Evolutionary conservation across 805 yeast species (phyloP).

Genomic region (Wickerhamomyces bovis): DNA sequence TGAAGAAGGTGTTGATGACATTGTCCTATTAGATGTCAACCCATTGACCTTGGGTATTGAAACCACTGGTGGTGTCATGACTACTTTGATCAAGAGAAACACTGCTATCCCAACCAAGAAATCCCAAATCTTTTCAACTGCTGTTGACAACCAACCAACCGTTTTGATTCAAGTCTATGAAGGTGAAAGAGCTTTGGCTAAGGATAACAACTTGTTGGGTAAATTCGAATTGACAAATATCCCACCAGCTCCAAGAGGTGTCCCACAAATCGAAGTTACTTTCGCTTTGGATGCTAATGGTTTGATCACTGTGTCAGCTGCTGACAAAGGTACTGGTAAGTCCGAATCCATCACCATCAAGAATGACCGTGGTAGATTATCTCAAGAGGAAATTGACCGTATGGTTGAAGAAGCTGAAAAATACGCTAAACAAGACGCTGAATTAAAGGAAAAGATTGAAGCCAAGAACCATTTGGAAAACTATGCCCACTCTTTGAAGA

Average conservation of each 20-base stretch:
- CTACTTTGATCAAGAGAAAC: slow-evolving; percentile 89
- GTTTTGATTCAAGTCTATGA: slow-evolving; percentile 90
- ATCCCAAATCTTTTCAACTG: slow-evolving; percentile 92
- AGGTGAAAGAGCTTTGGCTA: slow-evolving; percentile 94
- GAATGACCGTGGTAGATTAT: slow-evolving; percentile 90
- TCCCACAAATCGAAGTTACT: slow-evolving; percentile 87
- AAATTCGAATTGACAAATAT: slow-evolving; percentile 82
- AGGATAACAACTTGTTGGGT: slow-evolving; percentile 87
- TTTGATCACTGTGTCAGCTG: slow-evolving; percentile 77
- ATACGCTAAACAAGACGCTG: slow-evolving; percentile 86
- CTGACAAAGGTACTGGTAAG: slow-evolving; percentile 93
- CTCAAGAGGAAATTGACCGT: slow-evolving; percentile 91
- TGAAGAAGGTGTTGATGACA: slow-evolving; percentile 88
- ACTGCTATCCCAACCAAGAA: slow-evolving; percentile 94
- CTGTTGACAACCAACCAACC: slow-evolving; percentile 94
- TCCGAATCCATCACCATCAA: slow-evolving; percentile 86
- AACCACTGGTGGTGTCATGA: slow-evolving; percentile 97
- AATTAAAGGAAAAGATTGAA: slow-evolving; percentile 77
- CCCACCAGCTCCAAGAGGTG: slow-evolving; percentile 91
- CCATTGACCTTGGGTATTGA: slow-evolving; percentile 94
- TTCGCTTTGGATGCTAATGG: slow-evolving; percentile 85
- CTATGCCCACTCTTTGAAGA: slow-evolving; percentile 78
- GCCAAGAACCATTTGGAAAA: slow-evolving; percentile 85
- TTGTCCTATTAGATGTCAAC: slow-evolving; percentile 86
- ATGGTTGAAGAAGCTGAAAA: slow-evolving; percentile 98